These are phyloP conservation scores for Ogataea populi-albae DNA, from an alignment of 805 yeast genomes.

Conservation along the genomic window DNA sequence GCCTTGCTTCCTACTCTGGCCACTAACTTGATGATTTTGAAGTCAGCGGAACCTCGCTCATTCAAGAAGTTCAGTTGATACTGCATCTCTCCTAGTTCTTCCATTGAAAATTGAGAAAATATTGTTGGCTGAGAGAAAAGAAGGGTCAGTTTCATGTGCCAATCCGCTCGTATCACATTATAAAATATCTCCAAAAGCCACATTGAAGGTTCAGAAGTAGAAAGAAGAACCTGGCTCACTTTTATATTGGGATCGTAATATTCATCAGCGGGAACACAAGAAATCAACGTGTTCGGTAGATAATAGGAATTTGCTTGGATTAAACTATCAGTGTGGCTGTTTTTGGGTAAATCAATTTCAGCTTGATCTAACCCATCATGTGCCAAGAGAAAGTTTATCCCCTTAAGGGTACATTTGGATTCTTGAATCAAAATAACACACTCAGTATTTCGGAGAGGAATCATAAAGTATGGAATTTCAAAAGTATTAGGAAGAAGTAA, in stretches of 20 bases:
- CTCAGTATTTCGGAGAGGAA: constrained; percentile 24
- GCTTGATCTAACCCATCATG: constrained; percentile 28
- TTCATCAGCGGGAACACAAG: constrained; percentile 17
- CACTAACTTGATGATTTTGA: constrained; percentile 17
- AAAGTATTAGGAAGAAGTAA: constrained; percentile 24
- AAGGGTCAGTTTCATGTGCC: constrained; percentile 16
- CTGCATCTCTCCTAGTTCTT: constrained; percentile 11
- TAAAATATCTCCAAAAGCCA: constrained; percentile 28
- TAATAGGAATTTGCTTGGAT: constrained; percentile 23
- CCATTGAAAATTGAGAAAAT: constrained; percentile 25
- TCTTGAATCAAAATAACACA: constrained; percentile 28
- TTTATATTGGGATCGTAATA: constrained; percentile 13
- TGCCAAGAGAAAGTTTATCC: constrained; percentile 24
- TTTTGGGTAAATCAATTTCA: constrained; percentile 12
- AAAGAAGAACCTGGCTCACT: constrained; percentile 31
- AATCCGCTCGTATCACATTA: constrained; percentile 15
- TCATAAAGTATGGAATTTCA: constrained; percentile 27
- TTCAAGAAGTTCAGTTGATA: constrained; percentile 23
- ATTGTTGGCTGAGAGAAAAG: constrained; percentile 23
- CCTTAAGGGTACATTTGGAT: constrained; percentile 21
- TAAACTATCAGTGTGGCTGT: constrained; percentile 1
- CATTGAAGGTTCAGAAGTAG: constrained; percentile 19
- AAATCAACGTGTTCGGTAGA: constrained; percentile 21
- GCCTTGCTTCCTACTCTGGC: constrained; percentile 13
- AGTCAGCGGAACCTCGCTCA: constrained; percentile 26